Evolutionary conservation across 306 rosid genomes (phyloP).

Genomic region (Trichosanthes truncata): DNA sequence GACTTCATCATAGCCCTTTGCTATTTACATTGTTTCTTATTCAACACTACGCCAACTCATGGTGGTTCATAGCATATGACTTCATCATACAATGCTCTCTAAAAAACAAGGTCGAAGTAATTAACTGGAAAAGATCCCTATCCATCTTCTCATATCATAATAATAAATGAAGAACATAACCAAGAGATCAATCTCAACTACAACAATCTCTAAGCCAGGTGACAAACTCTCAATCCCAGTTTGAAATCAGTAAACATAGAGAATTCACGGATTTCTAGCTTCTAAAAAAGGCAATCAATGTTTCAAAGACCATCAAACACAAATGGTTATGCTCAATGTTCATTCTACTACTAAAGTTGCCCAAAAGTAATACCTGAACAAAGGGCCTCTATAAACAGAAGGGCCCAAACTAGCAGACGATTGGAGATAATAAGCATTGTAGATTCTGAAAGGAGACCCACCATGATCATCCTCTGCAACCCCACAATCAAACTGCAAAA

Average conservation of each 20-base stretch:
- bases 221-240: background rate
- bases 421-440: constrained; percentile 33
- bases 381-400: constrained; percentile 28
- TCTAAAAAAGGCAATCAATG: background rate
- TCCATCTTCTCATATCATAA: background rate
- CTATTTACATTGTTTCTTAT: background rate
- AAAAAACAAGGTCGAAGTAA: background rate
- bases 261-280: background rate
- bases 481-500: constrained; percentile 65
- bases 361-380: constrained; percentile 23
- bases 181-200: background rate
- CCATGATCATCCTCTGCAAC: constrained; percentile 18
- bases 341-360: background rate
- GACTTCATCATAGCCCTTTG: background rate
- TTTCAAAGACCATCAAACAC: background rate
- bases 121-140: background rate
- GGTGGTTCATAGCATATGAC: background rate
- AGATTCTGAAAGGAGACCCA: constrained; percentile 34
- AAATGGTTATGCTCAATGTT: background rate
- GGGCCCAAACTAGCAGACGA: constrained; percentile 17
- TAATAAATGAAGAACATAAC: background rate
- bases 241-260: background rate
- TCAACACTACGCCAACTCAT: too few species aligned
- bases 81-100: background rate
- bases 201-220: background rate